phyloP scores from a whole-genome alignment of 768 basidiomycete species.

The Cystofilobasidium capitatum region DNA sequence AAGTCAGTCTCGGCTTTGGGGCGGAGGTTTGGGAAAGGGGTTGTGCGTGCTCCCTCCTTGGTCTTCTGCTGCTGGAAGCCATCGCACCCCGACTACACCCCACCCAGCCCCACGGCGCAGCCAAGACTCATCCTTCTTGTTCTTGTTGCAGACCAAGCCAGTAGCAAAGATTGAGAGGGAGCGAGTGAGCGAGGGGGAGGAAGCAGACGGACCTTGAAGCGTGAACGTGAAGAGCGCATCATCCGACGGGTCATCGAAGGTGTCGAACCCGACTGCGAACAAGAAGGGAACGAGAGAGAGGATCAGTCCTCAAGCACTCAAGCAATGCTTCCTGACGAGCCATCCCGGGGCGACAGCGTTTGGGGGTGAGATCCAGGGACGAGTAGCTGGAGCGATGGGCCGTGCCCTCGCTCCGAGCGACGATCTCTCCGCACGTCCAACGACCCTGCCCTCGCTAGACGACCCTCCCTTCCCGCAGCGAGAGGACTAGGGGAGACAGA shows the following conservation, averaged over 20 bases:
- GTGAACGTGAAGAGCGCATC: slow-evolving; percentile 26
- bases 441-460: not conserved
- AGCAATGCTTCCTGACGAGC: no score
- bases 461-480: no score
- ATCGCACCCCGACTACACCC: no score
- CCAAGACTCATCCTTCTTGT: not conserved
- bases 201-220: slow-evolving; percentile 18
- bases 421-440: not conserved
- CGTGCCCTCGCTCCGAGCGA: not conserved
- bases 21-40: not conserved
- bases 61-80: no score
- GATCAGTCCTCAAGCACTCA: not conserved
- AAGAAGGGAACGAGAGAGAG: not conserved
- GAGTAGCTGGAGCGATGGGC: not conserved
- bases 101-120: no score
- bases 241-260: slow-evolving; percentile 24
- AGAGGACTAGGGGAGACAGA: no score
- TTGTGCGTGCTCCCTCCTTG: no score
- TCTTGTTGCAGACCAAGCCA: not conserved
- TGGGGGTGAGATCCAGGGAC: not conserved
- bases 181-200: not conserved
- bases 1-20: slow-evolving; percentile 3
- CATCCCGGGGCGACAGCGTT: no score
- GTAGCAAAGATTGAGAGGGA: not conserved
- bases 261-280: slow-evolving; percentile 22